phyloP scores from a whole-genome alignment of 441 rosid genomes.

The Macaranga tanarius region DNA sequence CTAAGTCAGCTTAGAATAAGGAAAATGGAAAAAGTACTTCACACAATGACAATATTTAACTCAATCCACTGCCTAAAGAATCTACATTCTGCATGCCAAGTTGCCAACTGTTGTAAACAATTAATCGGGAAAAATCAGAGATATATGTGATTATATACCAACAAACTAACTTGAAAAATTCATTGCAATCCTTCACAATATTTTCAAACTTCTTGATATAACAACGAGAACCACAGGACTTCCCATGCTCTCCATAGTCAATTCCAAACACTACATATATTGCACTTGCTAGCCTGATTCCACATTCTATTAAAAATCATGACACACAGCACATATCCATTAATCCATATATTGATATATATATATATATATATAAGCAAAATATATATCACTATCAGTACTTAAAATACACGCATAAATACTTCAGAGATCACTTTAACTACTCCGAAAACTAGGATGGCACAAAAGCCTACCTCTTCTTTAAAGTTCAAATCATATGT shows the following conservation, averaged over 20 bases:
- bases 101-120: no score
- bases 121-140: no score
- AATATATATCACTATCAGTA: no score
- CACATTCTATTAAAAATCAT: constrained; percentile 61
- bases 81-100: not conserved
- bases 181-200: constrained; percentile 66
- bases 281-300: constrained; percentile 65
- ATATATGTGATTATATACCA: no score
- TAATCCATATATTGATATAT: no score
- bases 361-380: no score
- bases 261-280: constrained; percentile 83
- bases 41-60: not conserved
- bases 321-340: no score
- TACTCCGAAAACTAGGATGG: not conserved
- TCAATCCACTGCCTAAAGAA: not conserved
- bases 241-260: constrained; percentile 94
- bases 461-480: constrained; percentile 58
- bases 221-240: constrained; percentile 82
- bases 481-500: constrained; percentile 94
- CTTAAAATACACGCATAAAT: no score
- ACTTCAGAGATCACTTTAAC: no score
- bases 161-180: constrained; percentile 71
- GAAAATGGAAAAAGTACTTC: not conserved
- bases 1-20: no score
- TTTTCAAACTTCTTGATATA: constrained; percentile 84